These are phyloP conservation scores for Salicornia ramosissima DNA, from an alignment of 148 eudicot genomes.

Conservation along the genomic window DNA sequence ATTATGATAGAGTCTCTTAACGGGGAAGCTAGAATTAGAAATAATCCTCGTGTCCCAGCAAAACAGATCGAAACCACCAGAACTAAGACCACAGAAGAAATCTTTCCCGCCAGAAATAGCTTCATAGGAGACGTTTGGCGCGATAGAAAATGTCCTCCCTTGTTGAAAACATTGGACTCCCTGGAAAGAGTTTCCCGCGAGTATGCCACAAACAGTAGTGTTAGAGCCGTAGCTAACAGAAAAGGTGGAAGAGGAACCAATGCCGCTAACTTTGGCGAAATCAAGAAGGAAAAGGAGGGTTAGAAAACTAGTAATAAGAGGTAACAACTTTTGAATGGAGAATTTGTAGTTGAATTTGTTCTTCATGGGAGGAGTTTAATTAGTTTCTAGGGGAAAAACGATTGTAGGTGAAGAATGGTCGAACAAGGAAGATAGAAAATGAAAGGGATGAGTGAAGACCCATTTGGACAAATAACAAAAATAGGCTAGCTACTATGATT, in stretches of 20 bases:
- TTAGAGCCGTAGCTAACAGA: slow-evolving; percentile 30
- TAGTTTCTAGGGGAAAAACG: slow-evolving; percentile 8
- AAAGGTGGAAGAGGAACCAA: slow-evolving; percentile 43
- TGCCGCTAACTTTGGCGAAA: slow-evolving; percentile 25
- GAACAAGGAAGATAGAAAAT: slow-evolving; percentile 20
- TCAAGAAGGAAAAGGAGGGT: slow-evolving; percentile 14
- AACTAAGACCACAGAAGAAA: slow-evolving; percentile 40
- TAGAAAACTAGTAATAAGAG: slow-evolving; percentile 16
- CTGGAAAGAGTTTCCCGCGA: slow-evolving; percentile 40
- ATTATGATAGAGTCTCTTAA: slow-evolving; percentile 27
- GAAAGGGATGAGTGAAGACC: slow-evolving; percentile 28
- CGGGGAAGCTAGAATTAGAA: slow-evolving; percentile 17
- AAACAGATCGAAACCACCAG: slow-evolving; percentile 38
- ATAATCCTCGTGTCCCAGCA: slow-evolving; percentile 41
- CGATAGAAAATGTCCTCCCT: slow-evolving; percentile 23
- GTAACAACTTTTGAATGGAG: slow-evolving; percentile 19
- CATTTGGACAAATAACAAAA: slow-evolving; percentile 6
- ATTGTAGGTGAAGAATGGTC: slow-evolving; percentile 26
- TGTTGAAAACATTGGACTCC: slow-evolving; percentile 37
- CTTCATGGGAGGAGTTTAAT: slow-evolving; percentile 26
- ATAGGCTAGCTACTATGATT: background rate
- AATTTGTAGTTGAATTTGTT: slow-evolving; percentile 16
- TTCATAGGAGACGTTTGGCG: slow-evolving; percentile 36
- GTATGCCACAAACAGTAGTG: slow-evolving; percentile 45
- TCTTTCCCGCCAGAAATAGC: slow-evolving; percentile 44